A percentile compares a stretch with the other conserved stretches of the same genome.
Conservation (phyloP, 2,329 filamentous ascomycete genomes). For the Aureobasidium sp. region DNA sequence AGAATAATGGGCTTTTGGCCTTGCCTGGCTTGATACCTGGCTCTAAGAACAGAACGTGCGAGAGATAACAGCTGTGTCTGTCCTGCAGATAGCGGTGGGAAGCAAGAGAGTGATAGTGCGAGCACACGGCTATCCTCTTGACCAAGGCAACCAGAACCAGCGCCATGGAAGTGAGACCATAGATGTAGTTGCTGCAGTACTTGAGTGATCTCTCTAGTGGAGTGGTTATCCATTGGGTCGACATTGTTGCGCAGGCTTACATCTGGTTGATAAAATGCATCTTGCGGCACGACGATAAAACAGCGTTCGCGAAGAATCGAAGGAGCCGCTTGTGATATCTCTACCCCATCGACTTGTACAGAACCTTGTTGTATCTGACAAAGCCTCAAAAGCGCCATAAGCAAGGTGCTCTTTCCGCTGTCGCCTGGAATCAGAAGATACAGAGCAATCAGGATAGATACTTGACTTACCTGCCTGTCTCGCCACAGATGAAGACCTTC, state of each 20-base stretch:
- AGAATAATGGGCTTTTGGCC: constrained; percentile 31
- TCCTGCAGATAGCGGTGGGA: constrained; percentile 33
- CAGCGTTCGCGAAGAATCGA: constrained; percentile 35
- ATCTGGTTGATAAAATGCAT: constrained; percentile 41
- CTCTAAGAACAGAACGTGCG: constrained; percentile 39
- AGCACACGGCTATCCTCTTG: constrained; percentile 21
- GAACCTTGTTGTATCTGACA: constrained; percentile 37
- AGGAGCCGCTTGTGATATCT: constrained; percentile 39
- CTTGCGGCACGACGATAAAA: constrained; percentile 45
- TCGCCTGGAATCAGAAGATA: not conserved
- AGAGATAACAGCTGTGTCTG: constrained; percentile 46
- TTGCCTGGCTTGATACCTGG: constrained; percentile 21
- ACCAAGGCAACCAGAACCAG: constrained; percentile 29
- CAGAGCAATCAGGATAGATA: not conserved
- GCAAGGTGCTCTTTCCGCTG: constrained; percentile 47
- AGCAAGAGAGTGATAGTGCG: constrained; percentile 17
- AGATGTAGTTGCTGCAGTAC: constrained; percentile 43
- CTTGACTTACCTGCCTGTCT: constrained; percentile 35
- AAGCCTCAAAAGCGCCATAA: constrained; percentile 44
- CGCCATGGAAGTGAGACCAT: constrained; percentile 17
- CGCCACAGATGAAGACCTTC: constrained; percentile 45
- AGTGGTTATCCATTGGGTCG: constrained; percentile 33
- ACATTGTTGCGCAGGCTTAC: constrained; percentile 43
- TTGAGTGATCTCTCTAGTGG: constrained; percentile 34
- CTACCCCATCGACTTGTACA: constrained; percentile 43